These are phyloP conservation scores for Vaccinium macrocarpon DNA, from an alignment of 148 eudicot genomes.

Conservation along the genomic window DNA sequence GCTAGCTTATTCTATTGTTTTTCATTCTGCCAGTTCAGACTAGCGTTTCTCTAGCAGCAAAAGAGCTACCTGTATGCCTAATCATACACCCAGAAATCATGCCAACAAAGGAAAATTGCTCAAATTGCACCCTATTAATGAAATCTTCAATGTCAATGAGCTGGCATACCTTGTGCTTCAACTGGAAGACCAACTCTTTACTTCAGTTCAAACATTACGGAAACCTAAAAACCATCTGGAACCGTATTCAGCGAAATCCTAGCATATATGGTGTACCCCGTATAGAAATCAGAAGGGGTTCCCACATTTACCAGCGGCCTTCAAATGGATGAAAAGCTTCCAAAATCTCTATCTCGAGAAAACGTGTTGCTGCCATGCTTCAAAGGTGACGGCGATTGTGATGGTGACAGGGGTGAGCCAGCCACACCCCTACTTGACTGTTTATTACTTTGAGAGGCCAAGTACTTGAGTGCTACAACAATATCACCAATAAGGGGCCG, in stretches of 20 bases:
- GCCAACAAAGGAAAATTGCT: not conserved
- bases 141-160: not conserved
- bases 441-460: slow-evolving; percentile 46
- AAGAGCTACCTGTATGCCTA: not conserved
- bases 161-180: slow-evolving; percentile 9
- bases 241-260: not conserved
- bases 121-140: not conserved
- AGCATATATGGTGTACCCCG: not conserved
- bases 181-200: slow-evolving; percentile 6
- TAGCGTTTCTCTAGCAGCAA: not conserved
- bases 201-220: slow-evolving; percentile 3
- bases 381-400: slow-evolving; percentile 24
- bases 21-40: not conserved
- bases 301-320: not conserved
- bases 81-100: too few species aligned
- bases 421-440: slow-evolving; percentile 22
- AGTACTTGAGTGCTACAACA: slow-evolving; percentile 65
- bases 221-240: not conserved
- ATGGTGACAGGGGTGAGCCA: slow-evolving; percentile 20
- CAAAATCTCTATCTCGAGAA: slow-evolving; percentile 11
- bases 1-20: not conserved
- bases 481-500: slow-evolving; percentile 67
- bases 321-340: slow-evolving; percentile 15
- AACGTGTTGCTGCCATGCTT: not conserved
- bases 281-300: not conserved